A percentile compares a stretch with the other conserved stretches of the same genome.
Evolutionary conservation across 805 yeast genomes (phyloP).

Genomic region (Tetrapisispora taiwanensis): DNA sequence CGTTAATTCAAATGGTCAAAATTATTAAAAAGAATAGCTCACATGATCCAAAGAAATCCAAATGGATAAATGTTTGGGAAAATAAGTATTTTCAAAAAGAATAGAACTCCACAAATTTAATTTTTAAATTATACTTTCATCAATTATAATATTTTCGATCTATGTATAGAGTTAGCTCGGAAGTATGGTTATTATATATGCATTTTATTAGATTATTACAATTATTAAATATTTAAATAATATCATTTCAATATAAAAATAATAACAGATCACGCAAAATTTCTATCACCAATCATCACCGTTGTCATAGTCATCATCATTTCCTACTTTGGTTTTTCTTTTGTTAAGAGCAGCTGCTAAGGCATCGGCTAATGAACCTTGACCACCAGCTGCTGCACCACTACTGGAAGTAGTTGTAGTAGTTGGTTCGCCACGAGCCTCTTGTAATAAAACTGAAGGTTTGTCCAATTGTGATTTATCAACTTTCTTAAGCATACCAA

Average conservation of each 20-base stretch:
- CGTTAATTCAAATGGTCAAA: conserved; percentile 25
- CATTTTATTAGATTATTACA: conserved; percentile 1
- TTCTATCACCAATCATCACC: conserved; percentile 56
- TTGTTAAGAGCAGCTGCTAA: conserved; percentile 75
- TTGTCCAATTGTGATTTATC: conserved; percentile 77
- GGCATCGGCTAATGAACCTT: conserved; percentile 73
- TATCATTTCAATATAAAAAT: no score
- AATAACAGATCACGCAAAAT: background rate
- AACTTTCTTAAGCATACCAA: conserved; percentile 59
- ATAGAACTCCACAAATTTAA: background rate
- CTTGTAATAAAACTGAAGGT: conserved; percentile 64
- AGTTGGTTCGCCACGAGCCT: conserved; percentile 53
- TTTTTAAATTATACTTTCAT: no score
- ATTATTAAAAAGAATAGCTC: conserved; percentile 39
- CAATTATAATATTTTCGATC: background rate
- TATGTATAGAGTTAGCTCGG: background rate
- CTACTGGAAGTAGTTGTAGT: conserved; percentile 29
- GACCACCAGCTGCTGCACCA: conserved; percentile 40
- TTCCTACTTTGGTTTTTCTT: conserved; percentile 81
- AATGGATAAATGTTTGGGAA: conserved; percentile 29
- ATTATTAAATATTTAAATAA: background rate
- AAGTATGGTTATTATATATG: background rate
- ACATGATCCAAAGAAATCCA: conserved; percentile 39
- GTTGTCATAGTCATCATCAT: conserved; percentile 81
- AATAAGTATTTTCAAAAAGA: conserved; percentile 18